These are phyloP conservation scores for Tolypocladium tundrense DNA, from an alignment of 2,329 filamentous ascomycete species.

Conservation along the genomic window DNA sequence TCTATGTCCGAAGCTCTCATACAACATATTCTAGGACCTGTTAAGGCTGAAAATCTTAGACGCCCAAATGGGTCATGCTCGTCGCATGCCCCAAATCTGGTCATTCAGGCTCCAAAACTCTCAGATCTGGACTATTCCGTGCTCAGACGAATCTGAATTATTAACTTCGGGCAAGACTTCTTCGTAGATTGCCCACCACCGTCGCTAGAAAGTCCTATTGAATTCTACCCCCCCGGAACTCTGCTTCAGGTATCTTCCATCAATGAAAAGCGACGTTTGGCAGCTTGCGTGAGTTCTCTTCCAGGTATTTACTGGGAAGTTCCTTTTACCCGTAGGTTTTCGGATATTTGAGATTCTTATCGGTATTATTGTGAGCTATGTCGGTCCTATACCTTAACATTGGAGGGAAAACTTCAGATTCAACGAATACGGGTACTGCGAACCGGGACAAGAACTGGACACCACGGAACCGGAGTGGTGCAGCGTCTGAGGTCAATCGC, in stretches of 20 bases:
- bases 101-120: not conserved
- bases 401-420: slow-evolving; percentile 2
- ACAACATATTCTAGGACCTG: slow-evolving; percentile 1
- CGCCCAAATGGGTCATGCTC: not conserved
- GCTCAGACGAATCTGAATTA: slow-evolving; percentile 1
- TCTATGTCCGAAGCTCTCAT: slow-evolving; percentile 1
- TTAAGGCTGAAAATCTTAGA: slow-evolving; percentile 2
- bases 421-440: slow-evolving; percentile 2
- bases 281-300: slow-evolving; percentile 3
- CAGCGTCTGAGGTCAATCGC: not conserved
- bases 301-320: not conserved
- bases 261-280: slow-evolving; percentile 4
- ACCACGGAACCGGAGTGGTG: slow-evolving; percentile 2
- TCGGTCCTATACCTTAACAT: slow-evolving; percentile 3
- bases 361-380: not conserved
- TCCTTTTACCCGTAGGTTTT: slow-evolving; percentile 2
- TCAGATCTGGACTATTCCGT: slow-evolving; percentile 2
- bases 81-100: slow-evolving; percentile 3
- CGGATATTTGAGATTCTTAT: slow-evolving; percentile 4
- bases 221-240: slow-evolving; percentile 4
- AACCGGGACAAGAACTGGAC: not conserved
- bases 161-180: slow-evolving; percentile 5
- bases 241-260: slow-evolving; percentile 4
- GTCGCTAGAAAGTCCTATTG: slow-evolving; percentile 3
- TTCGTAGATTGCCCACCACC: slow-evolving; percentile 1